Percentiles rank a stretch among this genome's conserved stretches.
Evolutionary conservation across 495 filamentous ascomycete genomes (phyloP).

Genomic region (Aspergillus carlsbadensis): DNA sequence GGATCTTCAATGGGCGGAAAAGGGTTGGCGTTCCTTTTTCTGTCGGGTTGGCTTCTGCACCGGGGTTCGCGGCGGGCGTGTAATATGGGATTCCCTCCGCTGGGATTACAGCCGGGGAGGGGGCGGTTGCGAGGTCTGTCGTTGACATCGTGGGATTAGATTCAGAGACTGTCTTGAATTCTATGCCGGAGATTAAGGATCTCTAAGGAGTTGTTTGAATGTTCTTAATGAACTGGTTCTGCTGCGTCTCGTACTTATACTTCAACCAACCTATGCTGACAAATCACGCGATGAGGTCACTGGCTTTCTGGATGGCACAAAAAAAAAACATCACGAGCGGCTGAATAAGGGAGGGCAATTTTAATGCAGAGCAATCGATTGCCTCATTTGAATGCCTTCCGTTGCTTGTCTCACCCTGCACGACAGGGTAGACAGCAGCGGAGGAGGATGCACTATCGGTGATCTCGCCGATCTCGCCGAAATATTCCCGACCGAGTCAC

Average conservation of each 20-base stretch:
- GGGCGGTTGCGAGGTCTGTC: conserved; percentile 3
- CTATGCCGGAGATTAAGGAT: neutral
- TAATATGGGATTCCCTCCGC: conserved; percentile 48
- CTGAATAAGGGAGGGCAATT: too few relatives aligned
- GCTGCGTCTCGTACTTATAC: neutral
- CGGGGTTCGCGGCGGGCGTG: conserved; percentile 57
- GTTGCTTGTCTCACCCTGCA: too few relatives aligned
- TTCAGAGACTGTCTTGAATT: too few relatives aligned
- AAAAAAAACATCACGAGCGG: neutral
- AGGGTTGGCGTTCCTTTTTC: conserved; percentile 55
- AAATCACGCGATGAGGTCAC: neutral
- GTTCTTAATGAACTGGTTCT: neutral
- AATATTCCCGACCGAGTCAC: too few relatives aligned
- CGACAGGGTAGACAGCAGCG: too few relatives aligned
- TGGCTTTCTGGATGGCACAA: too few relatives aligned
- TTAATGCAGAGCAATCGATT: too few relatives aligned
- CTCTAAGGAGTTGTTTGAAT: neutral
- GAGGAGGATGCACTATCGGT: too few relatives aligned
- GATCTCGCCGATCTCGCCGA: too few relatives aligned
- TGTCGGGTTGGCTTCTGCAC: conserved; percentile 45
- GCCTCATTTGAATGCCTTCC: too few relatives aligned
- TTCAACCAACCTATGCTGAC: neutral
- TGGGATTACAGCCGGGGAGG: conserved; percentile 17
- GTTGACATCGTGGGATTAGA: neutral
- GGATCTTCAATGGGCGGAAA: conserved; percentile 65